A percentile compares a stretch with the other conserved stretches of the same genome.
Evolutionary conservation across 2,329 filamentous ascomycete species (phyloP).

Genomic region (Penicillium sp.): DNA sequence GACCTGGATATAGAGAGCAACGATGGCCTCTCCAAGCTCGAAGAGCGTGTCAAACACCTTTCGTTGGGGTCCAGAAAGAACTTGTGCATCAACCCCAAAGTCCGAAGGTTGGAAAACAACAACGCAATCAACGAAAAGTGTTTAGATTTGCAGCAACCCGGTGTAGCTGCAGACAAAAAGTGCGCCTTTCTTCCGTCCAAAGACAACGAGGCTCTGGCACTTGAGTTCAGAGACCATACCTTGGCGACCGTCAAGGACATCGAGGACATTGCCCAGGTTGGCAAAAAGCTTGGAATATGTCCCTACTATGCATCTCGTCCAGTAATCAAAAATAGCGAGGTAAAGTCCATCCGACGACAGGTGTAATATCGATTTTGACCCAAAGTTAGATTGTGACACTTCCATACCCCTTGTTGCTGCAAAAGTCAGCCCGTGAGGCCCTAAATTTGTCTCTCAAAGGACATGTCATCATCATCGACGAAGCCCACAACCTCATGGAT

Average conservation of each 20-base stretch:
- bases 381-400: conserved; percentile 72
- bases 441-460: conserved; percentile 80
- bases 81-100: conserved; percentile 83
- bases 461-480: conserved; percentile 92
- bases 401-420: conserved; percentile 86
- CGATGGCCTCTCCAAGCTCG: conserved; percentile 31
- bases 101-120: conserved; percentile 65
- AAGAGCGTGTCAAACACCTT: conserved; percentile 72
- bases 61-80: conserved; percentile 84
- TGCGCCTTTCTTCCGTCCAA: conserved; percentile 78
- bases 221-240: conserved; percentile 80
- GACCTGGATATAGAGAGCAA: conserved; percentile 29
- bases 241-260: conserved; percentile 88
- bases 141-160: conserved; percentile 79
- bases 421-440: conserved; percentile 82
- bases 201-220: conserved; percentile 67
- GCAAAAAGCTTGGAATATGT: conserved; percentile 76
- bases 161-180: conserved; percentile 59
- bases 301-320: conserved; percentile 94
- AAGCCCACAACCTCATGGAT: conserved; percentile 97
- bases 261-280: conserved; percentile 79
- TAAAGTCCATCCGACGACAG: conserved; percentile 27
- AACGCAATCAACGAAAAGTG: conserved; percentile 93
- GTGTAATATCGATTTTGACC: background rate
- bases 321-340: conserved; percentile 76